Percentiles rank a stretch among this genome's conserved stretches.
phyloP scores from a whole-genome alignment of 225 moss, liverwort and hornwort species.

The Polytrichum commune region DNA sequence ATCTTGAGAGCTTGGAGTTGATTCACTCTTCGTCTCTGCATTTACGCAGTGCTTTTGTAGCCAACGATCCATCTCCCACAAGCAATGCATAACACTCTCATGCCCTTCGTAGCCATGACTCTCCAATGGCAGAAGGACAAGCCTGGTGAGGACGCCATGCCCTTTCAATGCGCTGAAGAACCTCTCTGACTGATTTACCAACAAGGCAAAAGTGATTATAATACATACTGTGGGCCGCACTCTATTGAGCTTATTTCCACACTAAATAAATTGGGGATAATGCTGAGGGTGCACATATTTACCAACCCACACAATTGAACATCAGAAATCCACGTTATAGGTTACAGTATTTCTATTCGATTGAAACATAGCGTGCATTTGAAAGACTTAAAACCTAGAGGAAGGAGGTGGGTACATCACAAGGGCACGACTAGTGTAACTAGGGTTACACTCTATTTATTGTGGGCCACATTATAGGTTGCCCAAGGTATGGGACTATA shows the following conservation, averaged over 20 bases:
- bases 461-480: no score
- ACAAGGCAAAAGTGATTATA: neutral
- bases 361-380: no score
- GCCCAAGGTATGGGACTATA: no score
- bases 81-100: slow-evolving; percentile 96
- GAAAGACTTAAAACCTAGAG: no score
- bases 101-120: slow-evolving; percentile 91
- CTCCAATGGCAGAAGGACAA: slow-evolving; percentile 88
- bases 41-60: slow-evolving; percentile 80
- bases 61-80: slow-evolving; percentile 99
- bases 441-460: no score
- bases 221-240: no score
- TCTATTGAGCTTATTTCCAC: no score
- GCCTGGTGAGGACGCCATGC: slow-evolving; percentile 81
- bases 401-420: neutral
- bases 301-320: no score
- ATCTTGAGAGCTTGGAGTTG: slow-evolving; percentile 24
- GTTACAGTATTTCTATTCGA: no score
- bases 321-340: no score
- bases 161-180: slow-evolving; percentile 96
- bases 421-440: slow-evolving; percentile 2
- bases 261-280: no score
- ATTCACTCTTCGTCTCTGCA: slow-evolving; percentile 21
- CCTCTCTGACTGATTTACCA: slow-evolving; percentile 72
- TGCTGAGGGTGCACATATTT: no score